Base-by-base conservation (phyloP, 495 filamentous ascomycete species). In the Aspergillus mulundensis region DNA sequence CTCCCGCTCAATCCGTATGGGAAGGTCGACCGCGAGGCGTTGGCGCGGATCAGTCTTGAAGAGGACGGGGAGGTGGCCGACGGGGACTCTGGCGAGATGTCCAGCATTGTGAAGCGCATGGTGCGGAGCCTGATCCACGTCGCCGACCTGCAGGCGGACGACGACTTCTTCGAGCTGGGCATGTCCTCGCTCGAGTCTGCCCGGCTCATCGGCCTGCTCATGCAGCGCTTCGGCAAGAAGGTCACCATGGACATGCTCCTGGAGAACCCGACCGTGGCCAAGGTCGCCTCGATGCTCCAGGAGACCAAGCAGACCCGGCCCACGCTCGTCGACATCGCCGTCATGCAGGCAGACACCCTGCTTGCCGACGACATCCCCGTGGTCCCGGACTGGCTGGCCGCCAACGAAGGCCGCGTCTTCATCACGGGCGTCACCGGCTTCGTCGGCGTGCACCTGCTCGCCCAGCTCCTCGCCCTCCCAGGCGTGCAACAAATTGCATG, bases 351-450 rank as follows among this genome's bases (percentile, higher is more conserved):
- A 28, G 25, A 28, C 25, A 28, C 25, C 25, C 25, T 28, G 4
- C 25, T 28, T 8, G 25, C 25, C 25, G 25, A 28, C 25, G 25
- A 28, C 25, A 28, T 28, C 25, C 25, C 25, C 36, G 7, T 45
- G 18, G 25, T 55, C 10, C 57, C 52, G 8, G 36, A 55, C 12
- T 55, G 57, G 57, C 42, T 54, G 16, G 19, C 43, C 10, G 12
- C 38, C 5, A 15, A 25, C 46, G 57, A 60, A 24, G 57, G 57
- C 10, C 30, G 39, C 18, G 57, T 55, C 1, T 51, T 60, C 39
- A 2, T 60, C 10, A 59, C 64, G 8, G 58, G 61, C 10, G 58
- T 32, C 2, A 66, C 61, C 0, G 64, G 64, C 1, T 60, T 60
- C 30, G 45, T 60, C 10, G 52, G 57, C 11, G 25, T 46, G 0